Evolutionary conservation across 805 yeast genomes (phyloP).

Genomic region (Yarrowia sp.): DNA sequence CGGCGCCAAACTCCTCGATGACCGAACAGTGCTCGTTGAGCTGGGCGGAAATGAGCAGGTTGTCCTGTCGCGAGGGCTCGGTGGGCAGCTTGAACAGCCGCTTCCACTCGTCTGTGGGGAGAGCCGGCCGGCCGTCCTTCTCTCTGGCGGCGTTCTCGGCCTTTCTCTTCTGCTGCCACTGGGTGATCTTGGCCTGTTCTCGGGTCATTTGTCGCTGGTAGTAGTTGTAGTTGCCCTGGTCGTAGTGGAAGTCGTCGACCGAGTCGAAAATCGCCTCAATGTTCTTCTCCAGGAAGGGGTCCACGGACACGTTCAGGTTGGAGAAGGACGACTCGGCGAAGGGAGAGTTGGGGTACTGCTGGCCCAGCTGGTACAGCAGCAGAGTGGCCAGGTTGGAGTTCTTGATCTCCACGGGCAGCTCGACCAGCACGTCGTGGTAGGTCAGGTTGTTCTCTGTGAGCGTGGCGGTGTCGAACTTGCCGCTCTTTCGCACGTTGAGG

Average conservation of each 20-base stretch:
- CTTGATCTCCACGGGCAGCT: slow-evolving; percentile 68
- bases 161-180: slow-evolving; percentile 76
- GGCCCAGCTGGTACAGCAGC: slow-evolving; percentile 52
- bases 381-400: slow-evolving; percentile 72
- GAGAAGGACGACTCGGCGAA: slow-evolving; percentile 47
- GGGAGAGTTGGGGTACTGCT: slow-evolving; percentile 38
- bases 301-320: slow-evolving; percentile 54
- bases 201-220: slow-evolving; percentile 78
- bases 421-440: slow-evolving; percentile 71
- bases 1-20: slow-evolving; percentile 72
- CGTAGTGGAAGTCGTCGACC: slow-evolving; percentile 77
- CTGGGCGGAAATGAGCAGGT: slow-evolving; percentile 69
- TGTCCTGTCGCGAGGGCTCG: slow-evolving; percentile 78
- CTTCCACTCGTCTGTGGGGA: slow-evolving; percentile 67
- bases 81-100: slow-evolving; percentile 68
- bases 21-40: slow-evolving; percentile 74
- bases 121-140: slow-evolving; percentile 60
- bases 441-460: slow-evolving; percentile 66
- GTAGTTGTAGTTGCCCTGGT: slow-evolving; percentile 79
- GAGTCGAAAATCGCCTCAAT: slow-evolving; percentile 71
- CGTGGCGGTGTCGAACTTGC: slow-evolving; percentile 70
- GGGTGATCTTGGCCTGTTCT: slow-evolving; percentile 71
- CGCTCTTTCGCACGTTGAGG: slow-evolving; percentile 58
- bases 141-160: slow-evolving; percentile 68
- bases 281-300: slow-evolving; percentile 53